phyloP scores from a whole-genome alignment of 495 filamentous ascomycete genomes.

The Chaetomium cochliodes region DNA sequence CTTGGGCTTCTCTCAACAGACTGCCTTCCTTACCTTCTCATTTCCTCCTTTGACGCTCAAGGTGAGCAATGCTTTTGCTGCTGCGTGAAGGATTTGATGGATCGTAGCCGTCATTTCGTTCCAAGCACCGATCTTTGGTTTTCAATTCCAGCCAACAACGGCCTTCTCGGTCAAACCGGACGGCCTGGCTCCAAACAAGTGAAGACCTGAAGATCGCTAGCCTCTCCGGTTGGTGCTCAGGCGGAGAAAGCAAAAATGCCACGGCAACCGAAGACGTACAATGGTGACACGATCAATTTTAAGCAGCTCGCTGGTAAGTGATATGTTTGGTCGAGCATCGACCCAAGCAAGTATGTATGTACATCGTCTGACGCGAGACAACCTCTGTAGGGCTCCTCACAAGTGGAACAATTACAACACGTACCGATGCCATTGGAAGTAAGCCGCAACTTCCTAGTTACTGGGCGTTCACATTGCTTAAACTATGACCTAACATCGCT shows the following conservation, averaged over 20 bases:
- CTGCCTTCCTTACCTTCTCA: not conserved
- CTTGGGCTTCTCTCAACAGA: not conserved
- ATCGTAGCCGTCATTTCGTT: not conserved
- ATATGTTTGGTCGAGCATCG: not conserved
- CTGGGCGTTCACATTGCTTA: too few species aligned
- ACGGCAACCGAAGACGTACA: constrained; percentile 11
- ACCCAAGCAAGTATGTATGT: not conserved
- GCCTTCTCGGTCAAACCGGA: not conserved
- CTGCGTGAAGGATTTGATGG: not conserved
- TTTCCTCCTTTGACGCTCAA: not conserved
- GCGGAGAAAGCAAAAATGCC: constrained; percentile 23
- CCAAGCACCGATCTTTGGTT: not conserved
- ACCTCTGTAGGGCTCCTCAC: constrained; percentile 18
- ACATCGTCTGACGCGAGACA: constrained; percentile 10
- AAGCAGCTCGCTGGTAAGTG: constrained; percentile 32
- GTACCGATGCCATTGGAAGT: constrained; percentile 40
- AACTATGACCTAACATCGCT: constrained; percentile 44
- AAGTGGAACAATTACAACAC: constrained; percentile 20
- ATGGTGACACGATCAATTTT: constrained; percentile 27
- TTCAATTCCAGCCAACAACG: not conserved
- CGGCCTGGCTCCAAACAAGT: not conserved
- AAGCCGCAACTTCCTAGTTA: constrained; percentile 13
- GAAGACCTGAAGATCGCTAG: constrained; percentile 1
- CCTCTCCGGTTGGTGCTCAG: not conserved
- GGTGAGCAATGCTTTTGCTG: not conserved